Evolutionary conservation across 345 rosid genomes (phyloP).

Genomic region (Citrus glauca): DNA sequence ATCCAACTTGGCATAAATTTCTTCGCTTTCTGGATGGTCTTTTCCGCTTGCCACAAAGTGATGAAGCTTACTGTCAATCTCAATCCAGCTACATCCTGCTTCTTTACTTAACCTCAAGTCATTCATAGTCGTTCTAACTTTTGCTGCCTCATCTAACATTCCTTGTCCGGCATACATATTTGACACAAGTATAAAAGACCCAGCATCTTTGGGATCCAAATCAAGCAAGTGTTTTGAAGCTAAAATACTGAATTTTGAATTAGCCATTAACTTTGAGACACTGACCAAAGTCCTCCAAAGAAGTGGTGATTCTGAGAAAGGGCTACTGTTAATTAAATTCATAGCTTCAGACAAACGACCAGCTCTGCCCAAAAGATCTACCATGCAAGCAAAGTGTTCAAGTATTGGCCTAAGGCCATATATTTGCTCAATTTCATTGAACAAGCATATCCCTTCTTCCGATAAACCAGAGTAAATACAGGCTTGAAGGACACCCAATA

Average conservation of each 20-base stretch:
- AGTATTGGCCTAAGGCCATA: constrained; percentile 18
- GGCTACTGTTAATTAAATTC: constrained; percentile 22
- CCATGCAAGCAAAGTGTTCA: constrained; percentile 31
- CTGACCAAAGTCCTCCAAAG: constrained; percentile 32
- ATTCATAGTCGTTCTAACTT: constrained; percentile 26
- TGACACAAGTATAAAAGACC: constrained; percentile 29
- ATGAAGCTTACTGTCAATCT: constrained; percentile 28
- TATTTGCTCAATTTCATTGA: constrained; percentile 23
- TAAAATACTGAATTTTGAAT: constrained; percentile 17
- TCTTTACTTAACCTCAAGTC: constrained; percentile 26
- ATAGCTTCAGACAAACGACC: constrained; percentile 23
- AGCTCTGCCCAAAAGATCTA: constrained; percentile 33
- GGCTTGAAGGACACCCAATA: constrained; percentile 32
- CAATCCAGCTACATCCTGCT: constrained; percentile 37
- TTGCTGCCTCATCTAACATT: constrained; percentile 23
- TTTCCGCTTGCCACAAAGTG: constrained; percentile 24
- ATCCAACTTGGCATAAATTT: constrained; percentile 31
- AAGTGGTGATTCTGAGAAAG: constrained; percentile 20
- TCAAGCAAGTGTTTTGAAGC: constrained; percentile 28
- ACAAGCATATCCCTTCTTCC: constrained; percentile 22
- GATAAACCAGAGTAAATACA: constrained; percentile 28
- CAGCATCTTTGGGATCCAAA: constrained; percentile 29
- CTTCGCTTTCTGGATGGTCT: constrained; percentile 25
- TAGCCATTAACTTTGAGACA: constrained; percentile 18
- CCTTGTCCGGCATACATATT: constrained; percentile 25